Base-by-base conservation (phyloP, 1,284 basidiomycete genomes). In the Phylloboletellus chloephorus region DNA sequence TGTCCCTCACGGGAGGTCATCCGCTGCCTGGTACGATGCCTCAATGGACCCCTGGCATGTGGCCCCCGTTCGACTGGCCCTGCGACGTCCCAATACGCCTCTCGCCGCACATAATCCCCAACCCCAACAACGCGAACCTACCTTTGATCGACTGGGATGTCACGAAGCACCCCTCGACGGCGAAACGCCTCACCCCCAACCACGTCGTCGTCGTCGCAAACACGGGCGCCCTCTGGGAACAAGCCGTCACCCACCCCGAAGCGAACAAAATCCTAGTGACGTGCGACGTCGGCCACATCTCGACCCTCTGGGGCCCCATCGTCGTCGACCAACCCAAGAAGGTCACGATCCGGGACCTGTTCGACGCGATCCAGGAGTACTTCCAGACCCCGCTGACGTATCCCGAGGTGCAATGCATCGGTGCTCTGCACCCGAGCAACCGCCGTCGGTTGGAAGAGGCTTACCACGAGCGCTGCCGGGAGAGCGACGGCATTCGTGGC, bases 61-160 rank as follows among this genome's bases (percentile, higher is more conserved):
- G 61, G 58, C 56, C 60, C 8, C 60, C 63, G 7, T 28, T 61
- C 8, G 53, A 58, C 17, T 47, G 46, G 51, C 29, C 46, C 10
- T 42, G 15, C 12, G 43, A 54, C 23, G 9, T 56, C 22, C 54
- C 54, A 13, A 47, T 65, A 21, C 46, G 43, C 20, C 53, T 70
- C 34, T 59, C 60, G 1, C 64, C 61, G 0, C 50, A 55, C 44
- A 44, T 69, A 3, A 57, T 61, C 17, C 63, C 63, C 5, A 71
- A 70, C 32, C 67, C 67, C 0, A 46, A 51, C 23, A 58, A 61
- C 23, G 36, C 57, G 10, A 33, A 53, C 12, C 40, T 61, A n/a
- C 66, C 69, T 5, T 44, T 54, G 31, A 50, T 69, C 23, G 33
- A 54, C 12, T 71, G 67, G 67, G 66, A 69, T 45, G 33, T 70